Evolutionary conservation across 352 stramenopile genomes (phyloP).

Genomic region (Paralagenidium karlingii): DNA sequence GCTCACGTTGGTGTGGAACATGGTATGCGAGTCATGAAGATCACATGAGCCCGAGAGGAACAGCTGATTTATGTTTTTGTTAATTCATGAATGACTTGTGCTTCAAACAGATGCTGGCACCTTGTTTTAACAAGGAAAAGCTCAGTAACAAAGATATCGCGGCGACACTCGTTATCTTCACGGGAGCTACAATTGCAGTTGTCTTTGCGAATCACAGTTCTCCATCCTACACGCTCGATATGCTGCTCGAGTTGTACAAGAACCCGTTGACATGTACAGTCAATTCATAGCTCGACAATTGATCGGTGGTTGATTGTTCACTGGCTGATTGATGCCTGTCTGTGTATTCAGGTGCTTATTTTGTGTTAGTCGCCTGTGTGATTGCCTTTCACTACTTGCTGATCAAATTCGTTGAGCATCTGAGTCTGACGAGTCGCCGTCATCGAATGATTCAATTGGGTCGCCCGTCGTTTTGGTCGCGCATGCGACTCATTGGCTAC

Average conservation of each 20-base stretch:
- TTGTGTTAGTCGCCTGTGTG: conserved; percentile 35
- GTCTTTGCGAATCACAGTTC: conserved; percentile 76
- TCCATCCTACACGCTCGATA: conserved; percentile 68
- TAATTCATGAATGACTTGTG: neutral
- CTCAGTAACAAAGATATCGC: conserved; percentile 66
- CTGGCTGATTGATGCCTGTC: neutral
- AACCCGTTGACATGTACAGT: conserved; percentile 42
- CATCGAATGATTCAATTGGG: conserved; percentile 71
- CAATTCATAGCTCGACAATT: neutral
- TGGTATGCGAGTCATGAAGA: conserved; percentile 20
- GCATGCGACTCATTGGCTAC: conserved; percentile 62
- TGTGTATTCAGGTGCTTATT: conserved; percentile 25
- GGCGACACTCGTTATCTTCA: conserved; percentile 74
- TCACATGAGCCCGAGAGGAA: neutral
- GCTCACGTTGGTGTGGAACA: conserved; percentile 88
- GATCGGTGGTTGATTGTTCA: neutral
- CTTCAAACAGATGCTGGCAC: conserved; percentile 45
- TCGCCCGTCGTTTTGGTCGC: conserved; percentile 39
- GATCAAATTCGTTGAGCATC: conserved; percentile 50
- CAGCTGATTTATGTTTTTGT: neutral
- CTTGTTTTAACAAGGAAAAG: conserved; percentile 82
- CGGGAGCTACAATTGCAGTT: conserved; percentile 67
- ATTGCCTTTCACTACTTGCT: conserved; percentile 42
- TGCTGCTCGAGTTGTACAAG: conserved; percentile 69
- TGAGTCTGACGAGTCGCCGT: conserved; percentile 53